A percentile compares a stretch with the other conserved stretches of the same genome.
Evolutionary conservation across 139 green algal genomes (phyloP).

Genomic region (Micractinium conductrix): DNA sequence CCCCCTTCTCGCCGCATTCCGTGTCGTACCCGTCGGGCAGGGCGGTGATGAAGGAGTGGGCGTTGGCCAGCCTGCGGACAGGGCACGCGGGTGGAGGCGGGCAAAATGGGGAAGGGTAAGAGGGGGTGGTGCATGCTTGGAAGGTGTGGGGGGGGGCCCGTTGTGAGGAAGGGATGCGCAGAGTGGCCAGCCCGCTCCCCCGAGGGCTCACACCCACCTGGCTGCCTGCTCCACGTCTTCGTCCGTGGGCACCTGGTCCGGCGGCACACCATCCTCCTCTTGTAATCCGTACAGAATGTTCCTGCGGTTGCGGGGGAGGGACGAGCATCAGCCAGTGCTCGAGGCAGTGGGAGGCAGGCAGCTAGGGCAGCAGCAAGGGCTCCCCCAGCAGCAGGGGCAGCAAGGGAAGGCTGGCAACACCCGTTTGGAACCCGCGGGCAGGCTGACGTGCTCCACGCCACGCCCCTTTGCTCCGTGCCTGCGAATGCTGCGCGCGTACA

Average conservation of each 20-base stretch:
- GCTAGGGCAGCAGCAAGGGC: neutral
- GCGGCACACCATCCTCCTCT: constrained; percentile 54
- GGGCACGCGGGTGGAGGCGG: neutral
- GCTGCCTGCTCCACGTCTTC: constrained; percentile 44
- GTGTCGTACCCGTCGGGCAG: constrained; percentile 88
- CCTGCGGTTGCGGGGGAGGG: constrained; percentile 2
- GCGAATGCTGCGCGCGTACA: constrained; percentile 82
- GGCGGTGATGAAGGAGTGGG: constrained; percentile 81
- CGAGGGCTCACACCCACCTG: neutral
- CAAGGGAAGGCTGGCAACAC: too few relatives aligned
- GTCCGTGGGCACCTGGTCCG: constrained; percentile 34
- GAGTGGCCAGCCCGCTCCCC: neutral
- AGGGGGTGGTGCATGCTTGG: too few relatives aligned
- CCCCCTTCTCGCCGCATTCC: constrained; percentile 82
- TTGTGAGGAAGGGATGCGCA: neutral
- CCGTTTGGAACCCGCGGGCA: too few relatives aligned
- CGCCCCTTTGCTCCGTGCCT: too few relatives aligned
- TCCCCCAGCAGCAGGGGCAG: too few relatives aligned
- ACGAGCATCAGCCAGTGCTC: neutral
- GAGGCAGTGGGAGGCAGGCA: neutral
- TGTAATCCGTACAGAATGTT: constrained; percentile 90
- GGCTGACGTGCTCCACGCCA: too few relatives aligned
- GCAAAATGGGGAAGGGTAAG: neutral
- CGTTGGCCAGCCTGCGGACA: constrained; percentile 71
- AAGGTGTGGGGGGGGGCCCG: too few relatives aligned